These are phyloP conservation scores for Xylariaceae sp. DNA, from an alignment of 2,329 filamentous ascomycete genomes.

Conservation along the genomic window DNA sequence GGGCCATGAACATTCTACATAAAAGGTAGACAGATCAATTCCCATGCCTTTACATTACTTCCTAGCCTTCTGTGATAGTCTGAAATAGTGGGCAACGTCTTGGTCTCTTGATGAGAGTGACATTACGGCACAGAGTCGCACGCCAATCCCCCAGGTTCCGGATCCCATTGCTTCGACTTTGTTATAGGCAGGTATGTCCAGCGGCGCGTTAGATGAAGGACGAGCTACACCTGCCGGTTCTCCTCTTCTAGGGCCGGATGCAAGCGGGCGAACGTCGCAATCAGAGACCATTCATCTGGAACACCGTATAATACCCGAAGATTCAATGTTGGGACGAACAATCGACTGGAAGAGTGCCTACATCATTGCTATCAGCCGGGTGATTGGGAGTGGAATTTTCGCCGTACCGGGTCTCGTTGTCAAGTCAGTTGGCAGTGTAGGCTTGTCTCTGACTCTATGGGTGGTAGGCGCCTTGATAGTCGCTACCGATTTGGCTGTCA, in stretches of 20 bases:
- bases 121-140: background rate
- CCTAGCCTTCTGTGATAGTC: slow-evolving; percentile 1
- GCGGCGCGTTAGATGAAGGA: slow-evolving; percentile 2
- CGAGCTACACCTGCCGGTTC: slow-evolving; percentile 12
- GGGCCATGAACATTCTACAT: slow-evolving; percentile 4
- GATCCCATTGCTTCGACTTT: background rate
- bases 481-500: slow-evolving; percentile 55
- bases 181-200: slow-evolving; percentile 5
- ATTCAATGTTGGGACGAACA: slow-evolving; percentile 52
- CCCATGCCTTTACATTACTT: background rate
- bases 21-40: background rate
- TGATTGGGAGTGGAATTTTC: slow-evolving; percentile 68
- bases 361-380: slow-evolving; percentile 62
- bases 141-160: slow-evolving; percentile 9
- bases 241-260: slow-evolving; percentile 1
- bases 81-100: background rate
- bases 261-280: slow-evolving; percentile 19
- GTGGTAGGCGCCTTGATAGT: slow-evolving; percentile 56
- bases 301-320: slow-evolving; percentile 55
- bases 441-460: slow-evolving; percentile 59
- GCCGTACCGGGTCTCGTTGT: slow-evolving; percentile 65
- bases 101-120: background rate
- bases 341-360: slow-evolving; percentile 60
- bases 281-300: slow-evolving; percentile 39
- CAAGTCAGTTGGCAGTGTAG: slow-evolving; percentile 60